Conservation (phyloP, 108 stramenopile genomes). For the Conticribra weissflogii region DNA sequence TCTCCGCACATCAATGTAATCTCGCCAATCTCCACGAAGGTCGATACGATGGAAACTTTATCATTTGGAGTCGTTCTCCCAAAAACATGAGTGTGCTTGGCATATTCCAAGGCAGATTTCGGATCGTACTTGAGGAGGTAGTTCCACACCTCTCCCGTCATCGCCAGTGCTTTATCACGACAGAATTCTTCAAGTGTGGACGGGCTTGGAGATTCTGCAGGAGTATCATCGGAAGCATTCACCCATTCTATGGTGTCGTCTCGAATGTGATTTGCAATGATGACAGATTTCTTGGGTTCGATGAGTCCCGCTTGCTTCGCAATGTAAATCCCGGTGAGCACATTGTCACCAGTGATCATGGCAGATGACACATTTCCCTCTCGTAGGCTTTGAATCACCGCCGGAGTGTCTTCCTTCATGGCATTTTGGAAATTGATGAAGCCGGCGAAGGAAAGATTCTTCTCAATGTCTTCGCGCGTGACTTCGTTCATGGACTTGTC, state of each 20-base stretch:
- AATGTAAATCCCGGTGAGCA: constrained; percentile 63
- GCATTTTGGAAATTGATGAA: constrained; percentile 66
- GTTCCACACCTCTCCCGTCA: constrained; percentile 65
- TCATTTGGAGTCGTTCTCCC: constrained; percentile 67
- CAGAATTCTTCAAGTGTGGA: constrained; percentile 4
- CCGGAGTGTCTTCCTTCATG: constrained; percentile 54
- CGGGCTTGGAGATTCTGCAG: constrained; percentile 9
- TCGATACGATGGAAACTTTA: constrained; percentile 62
- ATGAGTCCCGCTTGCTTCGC: constrained; percentile 67
- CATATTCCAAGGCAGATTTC: constrained; percentile 32
- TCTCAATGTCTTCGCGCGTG: constrained; percentile 35
- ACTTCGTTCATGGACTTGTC: constrained; percentile 31
- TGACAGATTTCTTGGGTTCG: constrained; percentile 18
- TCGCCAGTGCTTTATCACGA: constrained; percentile 40
- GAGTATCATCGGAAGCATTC: background rate
- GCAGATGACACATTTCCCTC: constrained; percentile 54
- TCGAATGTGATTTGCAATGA: constrained; percentile 5
- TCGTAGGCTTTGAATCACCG: constrained; percentile 53
- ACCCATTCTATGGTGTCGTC: constrained; percentile 42
- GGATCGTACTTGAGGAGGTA: constrained; percentile 36
- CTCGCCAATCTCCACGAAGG: constrained; percentile 60
- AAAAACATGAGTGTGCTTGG: constrained; percentile 52
- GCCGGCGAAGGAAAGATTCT: constrained; percentile 51
- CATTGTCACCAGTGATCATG: constrained; percentile 71
- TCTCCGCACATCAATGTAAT: constrained; percentile 75